Conservation (phyloP, 305 asterid genomes). For the Coffea humblotiana region DNA sequence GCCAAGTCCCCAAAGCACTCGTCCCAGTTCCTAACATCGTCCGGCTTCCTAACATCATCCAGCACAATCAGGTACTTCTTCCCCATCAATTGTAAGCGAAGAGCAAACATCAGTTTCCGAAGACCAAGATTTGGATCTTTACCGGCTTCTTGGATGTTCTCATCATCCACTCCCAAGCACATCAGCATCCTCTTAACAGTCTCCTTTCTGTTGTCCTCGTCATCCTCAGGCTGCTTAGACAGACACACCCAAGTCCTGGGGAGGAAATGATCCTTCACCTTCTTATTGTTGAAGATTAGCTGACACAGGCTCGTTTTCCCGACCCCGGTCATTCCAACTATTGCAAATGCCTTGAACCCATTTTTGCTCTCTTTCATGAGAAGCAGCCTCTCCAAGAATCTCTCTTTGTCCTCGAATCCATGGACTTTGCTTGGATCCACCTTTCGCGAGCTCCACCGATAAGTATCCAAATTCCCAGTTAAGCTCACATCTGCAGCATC, state of each 20-base stretch:
- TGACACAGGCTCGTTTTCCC: conserved; percentile 52
- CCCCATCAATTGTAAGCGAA: conserved; percentile 36
- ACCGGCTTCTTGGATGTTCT: conserved; percentile 17
- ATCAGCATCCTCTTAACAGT: conserved; percentile 33
- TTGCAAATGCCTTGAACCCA: conserved; percentile 31
- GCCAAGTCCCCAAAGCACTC: conserved; percentile 15
- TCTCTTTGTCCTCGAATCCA: conserved; percentile 33
- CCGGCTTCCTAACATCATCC: conserved; percentile 43
- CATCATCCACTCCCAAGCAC: conserved; percentile 41
- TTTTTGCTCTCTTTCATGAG: conserved; percentile 16
- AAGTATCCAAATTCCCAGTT: conserved; percentile 10
- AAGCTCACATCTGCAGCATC: background rate
- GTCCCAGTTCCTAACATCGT: conserved; percentile 31
- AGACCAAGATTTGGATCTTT: conserved; percentile 14
- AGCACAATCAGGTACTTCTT: conserved; percentile 40
- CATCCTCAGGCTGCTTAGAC: conserved; percentile 30
- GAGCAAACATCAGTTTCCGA: conserved; percentile 27
- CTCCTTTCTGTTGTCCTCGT: conserved; percentile 19
- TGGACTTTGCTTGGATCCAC: conserved; percentile 16
- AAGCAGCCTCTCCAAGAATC: conserved; percentile 42
- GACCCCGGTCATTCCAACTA: conserved; percentile 47
- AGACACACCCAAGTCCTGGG: conserved; percentile 50
- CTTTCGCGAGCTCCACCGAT: conserved; percentile 24
- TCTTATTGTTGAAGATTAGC: conserved; percentile 23
- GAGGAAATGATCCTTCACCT: conserved; percentile 33